Base-by-base conservation (phyloP, 768 basidiomycete species). In the Suillus subalutaceus region DNA sequence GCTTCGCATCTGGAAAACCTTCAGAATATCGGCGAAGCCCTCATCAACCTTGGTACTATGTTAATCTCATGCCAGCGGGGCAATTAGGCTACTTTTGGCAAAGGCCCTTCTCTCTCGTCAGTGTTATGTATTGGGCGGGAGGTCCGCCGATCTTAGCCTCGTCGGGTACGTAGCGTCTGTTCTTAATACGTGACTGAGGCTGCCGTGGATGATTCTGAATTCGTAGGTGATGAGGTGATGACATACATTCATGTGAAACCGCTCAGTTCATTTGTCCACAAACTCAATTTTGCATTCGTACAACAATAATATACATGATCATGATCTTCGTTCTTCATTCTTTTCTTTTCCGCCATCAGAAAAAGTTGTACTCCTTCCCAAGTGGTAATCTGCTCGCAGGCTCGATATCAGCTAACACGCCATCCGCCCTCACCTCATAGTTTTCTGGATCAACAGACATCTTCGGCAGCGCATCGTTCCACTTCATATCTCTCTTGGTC, bases 391-490 rank as follows among this genome's bases (percentile, higher is more conserved):
- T 81, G 66, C 79, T 81, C 35, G 96, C 94, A 15, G 95, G 90
- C 65, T 81, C 86, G 0, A 96, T 85, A 72, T 94, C 93, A 73
- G 85, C 85, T 63, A 93, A 77, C 30, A 84, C 86, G 4, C 89
- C 95, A 75, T 97, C 91, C 10, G 93, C 94, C 0, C 37, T 37
- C 5, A 99, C 97, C 52, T 91, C 91, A 72, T 96, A 98, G 56
- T 81, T 92, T 80, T 99, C 97, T 2, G 97, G 91, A 74, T 99
- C 95, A 43, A 99, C 96, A 58, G 67, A 81, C 88, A 99, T 94
- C 75, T 82, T 83, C 3, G 97, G 97, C 68, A 88, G 87, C 58
- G 83, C 77, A 62, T 88, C 83, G 76, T 99, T 99, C 89, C 89
- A 93, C 79, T 97, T 98, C 94, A 98, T 96, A 73, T 94, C 88